These are phyloP conservation scores for Pythium oligandrum DNA, from an alignment of 352 stramenopile species.

Conservation along the genomic window DNA sequence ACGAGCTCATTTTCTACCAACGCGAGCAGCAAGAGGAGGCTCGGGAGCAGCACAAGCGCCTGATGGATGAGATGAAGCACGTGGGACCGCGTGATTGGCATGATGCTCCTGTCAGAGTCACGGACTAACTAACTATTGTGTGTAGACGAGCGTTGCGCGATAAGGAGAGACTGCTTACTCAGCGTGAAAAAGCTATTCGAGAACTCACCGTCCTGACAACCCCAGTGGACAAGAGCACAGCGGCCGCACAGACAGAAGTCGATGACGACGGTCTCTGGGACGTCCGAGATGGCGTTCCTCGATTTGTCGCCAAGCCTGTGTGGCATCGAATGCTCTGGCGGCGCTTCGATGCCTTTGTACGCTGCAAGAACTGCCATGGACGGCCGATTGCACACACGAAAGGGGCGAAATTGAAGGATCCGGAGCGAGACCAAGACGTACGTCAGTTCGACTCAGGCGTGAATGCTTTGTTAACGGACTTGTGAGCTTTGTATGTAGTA, in stretches of 20 bases:
- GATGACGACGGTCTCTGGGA: conserved; percentile 75
- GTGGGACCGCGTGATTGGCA: not conserved
- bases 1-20: conserved; percentile 39
- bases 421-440: conserved; percentile 21
- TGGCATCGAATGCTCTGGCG: conserved; percentile 51
- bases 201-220: conserved; percentile 32
- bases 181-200: conserved; percentile 36
- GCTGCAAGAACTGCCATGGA: conserved; percentile 64
- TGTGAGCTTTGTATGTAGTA: conserved; percentile 27
- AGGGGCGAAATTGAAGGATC: not conserved
- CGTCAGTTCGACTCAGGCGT: not conserved
- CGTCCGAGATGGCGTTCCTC: conserved; percentile 54
- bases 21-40: conserved; percentile 40
- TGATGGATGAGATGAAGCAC: conserved; percentile 59
- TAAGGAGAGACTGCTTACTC: conserved; percentile 44
- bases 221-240: conserved; percentile 10
- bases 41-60: conserved; percentile 39
- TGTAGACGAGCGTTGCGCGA: conserved; percentile 27
- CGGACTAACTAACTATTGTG: not conserved
- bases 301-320: conserved; percentile 48
- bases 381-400: conserved; percentile 26
- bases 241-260: conserved; percentile 52
- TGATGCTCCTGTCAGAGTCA: too few species aligned
- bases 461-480: too few species aligned
- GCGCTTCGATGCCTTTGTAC: conserved; percentile 64